A percentile compares a stretch with the other conserved stretches of the same genome.
These are phyloP conservation scores for Plasmopara viticola DNA, from an alignment of 352 stramenopile genomes.

Conservation along the genomic window DNA sequence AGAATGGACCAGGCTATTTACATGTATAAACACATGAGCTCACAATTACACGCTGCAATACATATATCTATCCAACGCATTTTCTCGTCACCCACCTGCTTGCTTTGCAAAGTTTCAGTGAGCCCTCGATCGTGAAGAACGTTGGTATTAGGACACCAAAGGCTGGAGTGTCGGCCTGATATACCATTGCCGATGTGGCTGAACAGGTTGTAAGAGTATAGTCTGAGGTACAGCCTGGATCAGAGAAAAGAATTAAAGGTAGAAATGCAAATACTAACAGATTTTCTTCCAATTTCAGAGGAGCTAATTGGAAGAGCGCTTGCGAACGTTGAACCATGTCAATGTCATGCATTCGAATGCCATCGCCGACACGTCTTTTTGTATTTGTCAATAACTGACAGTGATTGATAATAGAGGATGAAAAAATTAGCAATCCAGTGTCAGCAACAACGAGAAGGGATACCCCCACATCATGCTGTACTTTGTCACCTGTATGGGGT, in stretches of 20 bases:
- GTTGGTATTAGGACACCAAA: constrained; percentile 22
- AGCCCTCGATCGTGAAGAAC: constrained; percentile 10
- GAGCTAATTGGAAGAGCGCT: constrained; percentile 28
- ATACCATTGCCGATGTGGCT: constrained; percentile 26
- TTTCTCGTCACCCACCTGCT: constrained; percentile 14
- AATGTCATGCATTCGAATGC: constrained; percentile 47
- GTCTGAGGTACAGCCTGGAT: constrained; percentile 7
- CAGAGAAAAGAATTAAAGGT: not conserved
- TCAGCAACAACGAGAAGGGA: not conserved
- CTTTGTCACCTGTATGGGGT: constrained; percentile 31
- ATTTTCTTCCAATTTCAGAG: constrained; percentile 28
- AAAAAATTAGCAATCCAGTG: not conserved
- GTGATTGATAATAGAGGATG: not conserved
- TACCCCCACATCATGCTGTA: not conserved
- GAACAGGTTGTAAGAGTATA: constrained; percentile 24
- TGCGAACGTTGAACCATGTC: constrained; percentile 32
- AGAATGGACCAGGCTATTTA: constrained; percentile 21
- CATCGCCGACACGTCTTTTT: constrained; percentile 45
- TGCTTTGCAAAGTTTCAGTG: constrained; percentile 11
- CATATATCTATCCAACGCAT: no score
- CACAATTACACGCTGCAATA: not conserved
- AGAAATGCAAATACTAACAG: constrained; percentile 18
- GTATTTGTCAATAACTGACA: not conserved
- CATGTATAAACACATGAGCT: not conserved
- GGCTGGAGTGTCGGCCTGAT: constrained; percentile 14